Base-by-base conservation (phyloP, 768 basidiomycete species). In the Phlegmacium glaucopus region DNA sequence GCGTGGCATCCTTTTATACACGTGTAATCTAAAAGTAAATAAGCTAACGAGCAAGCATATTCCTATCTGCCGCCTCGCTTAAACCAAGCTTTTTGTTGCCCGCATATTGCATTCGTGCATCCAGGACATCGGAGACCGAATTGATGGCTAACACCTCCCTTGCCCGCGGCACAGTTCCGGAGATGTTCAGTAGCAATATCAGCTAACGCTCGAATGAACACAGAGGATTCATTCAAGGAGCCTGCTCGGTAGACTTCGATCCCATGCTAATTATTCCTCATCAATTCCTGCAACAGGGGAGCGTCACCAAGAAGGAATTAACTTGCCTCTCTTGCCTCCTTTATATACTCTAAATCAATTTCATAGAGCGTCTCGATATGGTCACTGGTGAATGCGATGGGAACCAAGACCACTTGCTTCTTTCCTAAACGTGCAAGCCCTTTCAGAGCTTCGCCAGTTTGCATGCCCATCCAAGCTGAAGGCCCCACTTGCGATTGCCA, bases 401-500 rank as follows among this genome's bases (percentile, higher is more conserved):
- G 96, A 6, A 99, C 82, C 32, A 98, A 72, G 47, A 97, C 76
- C 4, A 77, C 83, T 52, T 83, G 80, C 64, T 89, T 90, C 63
- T 76, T 79, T 26, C 87, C 87, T 34, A 90, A 70, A 13, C 84
- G 78, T 43, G 87, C 85, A 36, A 90, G 75, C 13, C 89, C 90
- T 74, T 96, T 92, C 62, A 99, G 71, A 38, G 94, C 90, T 44
- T 91, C 93, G 13, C 80, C 75, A 2, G 96, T 99, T 66, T 97
- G 94, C 72, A 92, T 93, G 4, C 96, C 96, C 80, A 98, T 90
- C 96, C 96, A 98, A 15, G 94, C 90, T 30, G 85, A 87, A 4
- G 96, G 96, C 3, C 96, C 96, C 39, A 99, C 96, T 66, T 98
- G 88, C 6, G 87, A 90, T 72, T 99, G 96, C 96, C 96, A 99